Percentiles rank a stretch among this genome's conserved stretches.
Conservation (phyloP, 176 grass and related monocot species). For the Echinochloa phyllopogon region DNA sequence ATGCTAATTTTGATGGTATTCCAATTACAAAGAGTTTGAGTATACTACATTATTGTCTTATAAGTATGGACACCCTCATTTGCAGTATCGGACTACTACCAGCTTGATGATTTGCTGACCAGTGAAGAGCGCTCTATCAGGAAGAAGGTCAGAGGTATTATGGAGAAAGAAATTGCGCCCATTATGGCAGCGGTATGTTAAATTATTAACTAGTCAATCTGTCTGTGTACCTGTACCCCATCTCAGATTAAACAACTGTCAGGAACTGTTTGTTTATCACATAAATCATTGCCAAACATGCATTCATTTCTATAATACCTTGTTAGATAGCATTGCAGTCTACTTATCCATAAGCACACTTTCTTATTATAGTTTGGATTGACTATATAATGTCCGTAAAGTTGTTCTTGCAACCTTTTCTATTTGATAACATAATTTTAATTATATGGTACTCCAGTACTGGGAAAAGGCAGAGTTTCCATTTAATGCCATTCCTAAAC, state of each 20-base stretch:
- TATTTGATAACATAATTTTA: neutral
- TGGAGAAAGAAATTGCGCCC: conserved; percentile 80
- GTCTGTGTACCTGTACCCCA: neutral
- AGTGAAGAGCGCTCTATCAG: conserved; percentile 57
- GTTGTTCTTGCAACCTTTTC: neutral
- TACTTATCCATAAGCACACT: conserved; percentile 16
- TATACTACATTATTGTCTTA: neutral
- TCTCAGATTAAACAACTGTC: neutral
- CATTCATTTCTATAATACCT: neutral
- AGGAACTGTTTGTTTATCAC: conserved; percentile 4
- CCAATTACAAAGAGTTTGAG: neutral
- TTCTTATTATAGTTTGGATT: conserved; percentile 19
- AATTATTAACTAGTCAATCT: conserved; percentile 6
- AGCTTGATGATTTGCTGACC: conserved; percentile 73
- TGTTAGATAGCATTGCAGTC: conserved; percentile 8
- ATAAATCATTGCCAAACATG: neutral
- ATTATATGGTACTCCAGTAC: conserved; percentile 53
- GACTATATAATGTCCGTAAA: neutral
- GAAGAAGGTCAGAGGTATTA: conserved; percentile 55
- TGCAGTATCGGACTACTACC: conserved; percentile 78
- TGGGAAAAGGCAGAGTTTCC: conserved; percentile 88
- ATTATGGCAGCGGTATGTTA: conserved; percentile 66
- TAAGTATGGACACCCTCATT: conserved; percentile 5
- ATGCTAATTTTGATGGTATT: conserved; percentile 10
- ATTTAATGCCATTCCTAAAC: conserved; percentile 67